phyloP scores from a whole-genome alignment of 257 asterid species.

The Agastache rugosa region DNA sequence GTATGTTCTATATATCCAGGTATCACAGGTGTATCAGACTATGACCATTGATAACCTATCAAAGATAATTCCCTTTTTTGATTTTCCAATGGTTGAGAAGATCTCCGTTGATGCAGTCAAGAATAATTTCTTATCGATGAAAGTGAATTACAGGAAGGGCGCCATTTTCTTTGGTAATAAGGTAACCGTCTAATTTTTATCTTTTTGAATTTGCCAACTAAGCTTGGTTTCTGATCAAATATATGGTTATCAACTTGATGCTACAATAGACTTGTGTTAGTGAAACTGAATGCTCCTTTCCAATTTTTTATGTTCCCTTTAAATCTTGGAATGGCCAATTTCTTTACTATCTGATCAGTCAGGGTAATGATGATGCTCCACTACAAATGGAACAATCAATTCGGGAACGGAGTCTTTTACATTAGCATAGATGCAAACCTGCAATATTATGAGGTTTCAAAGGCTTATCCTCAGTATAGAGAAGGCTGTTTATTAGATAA shows the following conservation, averaged over 20 bases:
- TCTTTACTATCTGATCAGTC: not conserved
- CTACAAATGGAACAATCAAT: not conserved
- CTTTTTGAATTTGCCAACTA: not conserved
- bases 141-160: conserved; percentile 76
- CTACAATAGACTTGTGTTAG: not conserved
- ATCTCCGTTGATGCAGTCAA: conserved; percentile 88
- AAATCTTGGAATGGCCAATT: not conserved
- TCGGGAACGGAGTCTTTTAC: not conserved
- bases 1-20: conserved; percentile 52
- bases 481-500: not conserved
- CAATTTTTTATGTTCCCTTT: not conserved
- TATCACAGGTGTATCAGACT: conserved; percentile 83
- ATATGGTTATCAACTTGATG: not conserved
- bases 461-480: not conserved
- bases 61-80: conserved; percentile 73
- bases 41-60: conserved; percentile 74
- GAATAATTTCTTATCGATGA: conserved; percentile 72
- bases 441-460: not conserved
- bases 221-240: not conserved
- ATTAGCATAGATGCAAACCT: not conserved
- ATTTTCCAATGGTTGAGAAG: conserved; percentile 74
- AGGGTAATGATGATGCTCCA: not conserved
- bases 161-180: conserved; percentile 78
- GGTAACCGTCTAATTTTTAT: conserved; percentile 48
- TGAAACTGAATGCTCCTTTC: not conserved